These are phyloP conservation scores for Russula lepida DNA, from an alignment of 768 basidiomycete species.

Conservation along the genomic window DNA sequence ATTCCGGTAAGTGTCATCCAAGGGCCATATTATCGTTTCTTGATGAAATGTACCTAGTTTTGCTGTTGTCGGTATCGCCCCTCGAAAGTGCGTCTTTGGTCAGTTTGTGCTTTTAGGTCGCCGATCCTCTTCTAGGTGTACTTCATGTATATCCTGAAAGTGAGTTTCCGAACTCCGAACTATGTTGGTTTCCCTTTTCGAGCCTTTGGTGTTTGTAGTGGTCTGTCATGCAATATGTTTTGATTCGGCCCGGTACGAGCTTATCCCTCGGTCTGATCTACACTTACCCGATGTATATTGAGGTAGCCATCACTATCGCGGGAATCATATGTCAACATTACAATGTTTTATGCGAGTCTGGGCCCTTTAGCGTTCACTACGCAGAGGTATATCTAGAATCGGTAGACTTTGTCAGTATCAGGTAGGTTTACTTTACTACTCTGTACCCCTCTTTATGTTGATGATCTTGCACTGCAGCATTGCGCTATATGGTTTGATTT, in stretches of 20 bases:
- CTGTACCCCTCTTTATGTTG: neutral
- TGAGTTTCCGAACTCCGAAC: conserved; percentile 25
- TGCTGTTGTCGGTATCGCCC: conserved; percentile 78
- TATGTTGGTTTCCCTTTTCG: neutral
- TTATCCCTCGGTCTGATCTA: neutral
- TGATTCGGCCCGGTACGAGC: conserved; percentile 48
- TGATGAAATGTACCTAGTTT: conserved; percentile 37
- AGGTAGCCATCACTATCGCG: conserved; percentile 51
- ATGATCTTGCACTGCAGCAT: conserved; percentile 40
- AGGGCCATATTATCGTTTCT: neutral
- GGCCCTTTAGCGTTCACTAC: conserved; percentile 47
- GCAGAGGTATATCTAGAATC: conserved; percentile 64
- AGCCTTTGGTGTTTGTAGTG: conserved; percentile 40
- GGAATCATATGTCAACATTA: conserved; percentile 71
- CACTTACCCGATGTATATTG: neutral
- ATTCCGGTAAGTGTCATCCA: conserved; percentile 46
- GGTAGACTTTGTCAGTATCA: conserved; percentile 77
- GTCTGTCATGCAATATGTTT: conserved; percentile 83
- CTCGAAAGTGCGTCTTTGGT: conserved; percentile 47
- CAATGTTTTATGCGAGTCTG: conserved; percentile 60
- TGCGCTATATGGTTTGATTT: conserved; percentile 76
- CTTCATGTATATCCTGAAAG: conserved; percentile 86
- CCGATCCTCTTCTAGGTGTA: conserved; percentile 44
- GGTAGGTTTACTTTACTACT: conserved; percentile 33
- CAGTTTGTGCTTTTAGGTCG: neutral